These are phyloP conservation scores for Oryza meyeriana DNA, from an alignment of 176 grass and related monocot genomes.

Conservation along the genomic window DNA sequence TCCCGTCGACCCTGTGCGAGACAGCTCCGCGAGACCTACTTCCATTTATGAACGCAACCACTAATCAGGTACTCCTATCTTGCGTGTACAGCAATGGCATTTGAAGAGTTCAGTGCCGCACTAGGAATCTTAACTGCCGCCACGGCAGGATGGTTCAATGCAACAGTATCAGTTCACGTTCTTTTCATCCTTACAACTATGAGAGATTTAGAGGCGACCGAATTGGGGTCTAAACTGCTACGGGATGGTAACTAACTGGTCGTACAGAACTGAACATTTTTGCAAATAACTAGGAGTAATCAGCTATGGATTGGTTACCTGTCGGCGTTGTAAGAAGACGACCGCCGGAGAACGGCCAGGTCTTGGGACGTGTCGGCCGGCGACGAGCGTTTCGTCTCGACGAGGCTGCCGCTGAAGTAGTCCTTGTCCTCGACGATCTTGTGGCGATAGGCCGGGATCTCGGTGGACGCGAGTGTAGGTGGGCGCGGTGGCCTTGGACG, in stretches of 20 bases:
- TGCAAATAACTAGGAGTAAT: neutral
- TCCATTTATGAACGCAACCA: conserved; percentile 27
- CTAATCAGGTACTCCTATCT: conserved; percentile 1
- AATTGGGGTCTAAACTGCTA: neutral
- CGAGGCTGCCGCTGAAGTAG: conserved; percentile 75
- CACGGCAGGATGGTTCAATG: conserved; percentile 31
- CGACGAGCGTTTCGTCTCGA: conserved; percentile 49
- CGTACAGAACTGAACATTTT: neutral
- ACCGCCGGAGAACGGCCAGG: conserved; percentile 49
- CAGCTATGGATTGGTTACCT: conserved; percentile 34
- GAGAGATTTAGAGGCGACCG: neutral
- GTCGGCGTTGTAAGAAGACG: conserved; percentile 71
- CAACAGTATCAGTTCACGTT: conserved; percentile 12
- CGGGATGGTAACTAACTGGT: neutral
- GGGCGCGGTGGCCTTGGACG: conserved; percentile 31
- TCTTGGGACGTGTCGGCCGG: conserved; percentile 25
- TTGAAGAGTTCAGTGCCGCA: neutral
- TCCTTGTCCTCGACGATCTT: conserved; percentile 66
- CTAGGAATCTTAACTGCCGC: conserved; percentile 6
- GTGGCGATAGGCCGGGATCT: neutral
- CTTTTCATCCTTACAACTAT: neutral
- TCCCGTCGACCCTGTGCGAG: neutral
- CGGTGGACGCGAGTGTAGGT: neutral
- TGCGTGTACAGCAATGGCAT: conserved; percentile 17
- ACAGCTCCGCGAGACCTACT: conserved; percentile 38